Percentiles rank a stretch among this genome's conserved stretches.
Conservation (phyloP, 495 filamentous ascomycete species). For the Xylaria flabelliformis region DNA sequence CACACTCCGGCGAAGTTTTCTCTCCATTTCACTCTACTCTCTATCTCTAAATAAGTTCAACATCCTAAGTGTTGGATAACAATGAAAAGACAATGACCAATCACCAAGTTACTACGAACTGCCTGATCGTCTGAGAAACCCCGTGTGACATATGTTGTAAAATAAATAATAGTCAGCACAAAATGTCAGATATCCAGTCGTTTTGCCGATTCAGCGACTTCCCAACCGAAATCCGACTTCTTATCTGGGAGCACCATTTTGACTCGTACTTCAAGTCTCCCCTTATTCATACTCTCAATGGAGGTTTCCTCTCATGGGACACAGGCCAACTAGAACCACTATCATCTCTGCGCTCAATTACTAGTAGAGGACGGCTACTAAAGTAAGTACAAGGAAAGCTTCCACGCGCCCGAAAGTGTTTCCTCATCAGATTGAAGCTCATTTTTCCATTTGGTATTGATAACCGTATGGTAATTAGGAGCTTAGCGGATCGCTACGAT, state of each 20-base stretch:
- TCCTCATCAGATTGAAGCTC: background rate
- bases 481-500: conserved; percentile 20
- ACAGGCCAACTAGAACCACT: conserved; percentile 7
- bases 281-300: conserved; percentile 11
- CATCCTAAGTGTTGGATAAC: background rate
- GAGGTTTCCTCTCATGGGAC: conserved; percentile 14
- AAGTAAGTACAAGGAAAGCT: conserved; percentile 18
- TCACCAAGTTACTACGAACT: background rate
- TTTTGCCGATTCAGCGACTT: conserved; percentile 19
- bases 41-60: background rate
- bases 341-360: conserved; percentile 10
- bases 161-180: background rate
- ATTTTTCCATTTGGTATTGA: background rate
- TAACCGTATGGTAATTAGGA: conserved; percentile 10
- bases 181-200: conserved; percentile 5
- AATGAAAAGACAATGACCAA: background rate
- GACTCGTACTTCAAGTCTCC: conserved; percentile 8
- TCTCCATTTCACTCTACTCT: background rate
- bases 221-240: conserved; percentile 18
- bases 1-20: background rate
- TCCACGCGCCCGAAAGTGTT: background rate
- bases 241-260: conserved; percentile 23
- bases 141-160: background rate
- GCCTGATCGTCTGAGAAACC: too few relatives aligned
- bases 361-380: conserved; percentile 8